Evolutionary conservation across 2,329 filamentous ascomycete genomes (phyloP).

Genomic region (Nigrograna mackinnonii): DNA sequence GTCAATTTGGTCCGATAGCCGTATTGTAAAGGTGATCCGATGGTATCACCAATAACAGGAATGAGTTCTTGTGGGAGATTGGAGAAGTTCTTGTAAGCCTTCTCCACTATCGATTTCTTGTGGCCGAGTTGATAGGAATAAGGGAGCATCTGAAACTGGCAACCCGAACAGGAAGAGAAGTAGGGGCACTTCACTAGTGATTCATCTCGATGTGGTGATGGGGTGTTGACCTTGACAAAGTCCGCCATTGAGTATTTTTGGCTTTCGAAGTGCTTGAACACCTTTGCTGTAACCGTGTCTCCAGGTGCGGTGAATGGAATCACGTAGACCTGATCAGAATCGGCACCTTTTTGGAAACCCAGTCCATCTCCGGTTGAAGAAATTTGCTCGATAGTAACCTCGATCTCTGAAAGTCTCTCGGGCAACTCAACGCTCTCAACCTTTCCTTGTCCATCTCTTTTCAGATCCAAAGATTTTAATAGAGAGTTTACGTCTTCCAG

Average conservation of each 20-base stretch:
- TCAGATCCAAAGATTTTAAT: slow-evolving; percentile 38
- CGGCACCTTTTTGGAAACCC: slow-evolving; percentile 68
- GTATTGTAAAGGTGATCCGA: slow-evolving; percentile 88
- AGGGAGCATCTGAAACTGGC: slow-evolving; percentile 96
- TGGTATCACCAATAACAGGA: slow-evolving; percentile 79
- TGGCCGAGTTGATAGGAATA: slow-evolving; percentile 83
- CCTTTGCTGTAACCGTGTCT: slow-evolving; percentile 77
- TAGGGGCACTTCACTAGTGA: slow-evolving; percentile 79
- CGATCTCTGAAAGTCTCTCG: slow-evolving; percentile 72
- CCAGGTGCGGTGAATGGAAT: slow-evolving; percentile 89
- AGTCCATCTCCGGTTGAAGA: slow-evolving; percentile 94
- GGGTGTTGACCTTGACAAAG: slow-evolving; percentile 74
- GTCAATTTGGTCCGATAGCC: slow-evolving; percentile 96
- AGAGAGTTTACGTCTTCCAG: slow-evolving; percentile 49
- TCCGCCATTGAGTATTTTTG: slow-evolving; percentile 78
- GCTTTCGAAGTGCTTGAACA: slow-evolving; percentile 70
- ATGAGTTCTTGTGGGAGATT: slow-evolving; percentile 75
- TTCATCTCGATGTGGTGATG: slow-evolving; percentile 78
- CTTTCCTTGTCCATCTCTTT: slow-evolving; percentile 19
- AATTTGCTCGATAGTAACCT: slow-evolving; percentile 78
- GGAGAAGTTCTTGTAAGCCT: slow-evolving; percentile 91
- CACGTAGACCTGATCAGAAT: slow-evolving; percentile 73
- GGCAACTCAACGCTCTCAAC: slow-evolving; percentile 51
- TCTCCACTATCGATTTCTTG: slow-evolving; percentile 85
- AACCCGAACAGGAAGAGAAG: slow-evolving; percentile 85